These are phyloP conservation scores for Cyclotella sp. DNA, from an alignment of 108 stramenopile genomes.

Conservation along the genomic window DNA sequence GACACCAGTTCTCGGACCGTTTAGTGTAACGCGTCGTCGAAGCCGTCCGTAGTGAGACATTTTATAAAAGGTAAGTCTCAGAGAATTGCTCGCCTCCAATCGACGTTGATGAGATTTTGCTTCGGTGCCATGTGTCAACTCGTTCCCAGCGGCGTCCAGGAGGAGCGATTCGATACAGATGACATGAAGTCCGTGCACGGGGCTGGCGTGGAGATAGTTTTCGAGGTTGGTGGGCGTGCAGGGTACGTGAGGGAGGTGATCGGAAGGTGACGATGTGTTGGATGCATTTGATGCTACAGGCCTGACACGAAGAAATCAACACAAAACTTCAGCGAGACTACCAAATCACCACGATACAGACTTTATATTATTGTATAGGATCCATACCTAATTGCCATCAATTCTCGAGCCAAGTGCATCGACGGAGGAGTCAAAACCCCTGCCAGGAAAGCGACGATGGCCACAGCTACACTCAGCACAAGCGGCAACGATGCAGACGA, in stretches of 20 bases:
- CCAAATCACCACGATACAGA: neutral
- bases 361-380: no score
- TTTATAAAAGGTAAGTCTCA: conserved; percentile 48
- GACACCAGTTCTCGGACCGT: neutral
- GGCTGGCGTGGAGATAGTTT: conserved; percentile 55
- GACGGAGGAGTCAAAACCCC: conserved; percentile 51
- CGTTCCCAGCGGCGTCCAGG: conserved; percentile 21
- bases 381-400: conserved; percentile 9
- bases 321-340: neutral
- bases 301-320: neutral
- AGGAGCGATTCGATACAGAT: conserved; percentile 51
- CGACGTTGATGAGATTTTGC: conserved; percentile 15
- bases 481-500: neutral
- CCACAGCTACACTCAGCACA: neutral
- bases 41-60: conserved; percentile 14
- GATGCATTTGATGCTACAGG: neutral
- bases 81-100: conserved; percentile 24
- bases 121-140: conserved; percentile 12
- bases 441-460: conserved; percentile 36
- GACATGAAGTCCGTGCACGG: conserved; percentile 59
- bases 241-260: conserved; percentile 30
- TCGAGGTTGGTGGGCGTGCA: conserved; percentile 54
- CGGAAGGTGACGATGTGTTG: conserved; percentile 2
- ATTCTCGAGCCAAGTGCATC: conserved; percentile 13
- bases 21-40: conserved; percentile 21